Conservation (phyloP, 192 early-diverging fungal genomes). For the Spinellus fusiger region DNA sequence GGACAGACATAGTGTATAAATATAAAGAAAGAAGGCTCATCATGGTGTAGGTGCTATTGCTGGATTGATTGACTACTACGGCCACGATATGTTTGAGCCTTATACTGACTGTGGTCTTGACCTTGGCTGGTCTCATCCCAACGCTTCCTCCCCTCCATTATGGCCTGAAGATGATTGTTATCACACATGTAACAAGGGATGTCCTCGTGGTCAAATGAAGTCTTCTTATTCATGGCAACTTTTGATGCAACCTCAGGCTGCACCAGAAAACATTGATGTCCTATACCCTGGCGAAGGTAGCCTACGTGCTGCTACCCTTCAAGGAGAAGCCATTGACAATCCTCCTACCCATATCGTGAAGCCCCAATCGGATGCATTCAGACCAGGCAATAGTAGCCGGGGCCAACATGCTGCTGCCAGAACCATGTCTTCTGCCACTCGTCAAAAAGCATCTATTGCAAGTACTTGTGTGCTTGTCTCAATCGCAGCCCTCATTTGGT, state of each 20-base stretch:
- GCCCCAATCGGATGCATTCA: background rate
- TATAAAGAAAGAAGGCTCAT: background rate
- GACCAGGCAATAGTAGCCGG: background rate
- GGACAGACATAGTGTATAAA: background rate
- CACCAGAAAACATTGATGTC: background rate
- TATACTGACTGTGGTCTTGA: slow-evolving; percentile 33
- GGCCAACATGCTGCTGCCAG: background rate
- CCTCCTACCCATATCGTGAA: background rate
- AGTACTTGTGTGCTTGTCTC: background rate
- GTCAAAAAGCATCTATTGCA: background rate
- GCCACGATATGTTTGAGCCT: slow-evolving; percentile 24
- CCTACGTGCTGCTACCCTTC: background rate
- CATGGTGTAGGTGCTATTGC: slow-evolving; percentile 15
- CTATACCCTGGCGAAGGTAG: slow-evolving; percentile 20
- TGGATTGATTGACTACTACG: slow-evolving; percentile 35
- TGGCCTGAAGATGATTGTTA: slow-evolving; percentile 38
- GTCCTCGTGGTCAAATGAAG: slow-evolving; percentile 26
- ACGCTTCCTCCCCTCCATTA: slow-evolving; percentile 22
- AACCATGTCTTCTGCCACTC: too few relatives aligned
- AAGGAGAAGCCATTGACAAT: slow-evolving; percentile 9
- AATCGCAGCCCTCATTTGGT: background rate
- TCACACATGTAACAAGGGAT: slow-evolving; percentile 35
- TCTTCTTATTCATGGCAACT: slow-evolving; percentile 28
- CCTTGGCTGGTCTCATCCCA: slow-evolving; percentile 31
- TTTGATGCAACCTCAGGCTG: slow-evolving; percentile 4